Conservation (phyloP, 495 filamentous ascomycete genomes). For the Trichocladium antarcticum region DNA sequence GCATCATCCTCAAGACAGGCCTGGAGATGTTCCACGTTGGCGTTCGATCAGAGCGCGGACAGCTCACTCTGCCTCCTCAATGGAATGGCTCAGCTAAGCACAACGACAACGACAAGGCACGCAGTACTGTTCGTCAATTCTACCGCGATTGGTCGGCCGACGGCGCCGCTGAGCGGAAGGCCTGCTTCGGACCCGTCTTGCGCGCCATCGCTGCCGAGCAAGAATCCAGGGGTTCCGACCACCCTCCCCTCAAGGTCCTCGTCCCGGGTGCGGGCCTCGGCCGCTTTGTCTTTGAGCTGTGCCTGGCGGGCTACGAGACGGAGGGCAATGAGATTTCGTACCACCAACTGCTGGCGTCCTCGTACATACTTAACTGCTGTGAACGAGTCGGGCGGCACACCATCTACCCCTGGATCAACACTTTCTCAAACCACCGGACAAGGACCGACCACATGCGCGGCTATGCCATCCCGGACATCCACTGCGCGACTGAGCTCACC, state of each 20-base stretch:
- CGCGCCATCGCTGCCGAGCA: slow-evolving; percentile 49
- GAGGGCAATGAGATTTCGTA: slow-evolving; percentile 97
- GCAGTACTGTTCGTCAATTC: slow-evolving; percentile 82
- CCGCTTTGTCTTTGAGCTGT: slow-evolving; percentile 77
- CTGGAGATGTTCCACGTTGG: slow-evolving; percentile 52
- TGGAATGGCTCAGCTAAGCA: slow-evolving; percentile 58
- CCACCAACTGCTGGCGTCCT: slow-evolving; percentile 78
- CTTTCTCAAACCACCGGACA: slow-evolving; percentile 66
- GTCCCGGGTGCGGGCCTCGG: slow-evolving; percentile 87
- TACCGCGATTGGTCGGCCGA: slow-evolving; percentile 90
- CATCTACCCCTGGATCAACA: slow-evolving; percentile 69
- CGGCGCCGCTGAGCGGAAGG: slow-evolving; percentile 58
- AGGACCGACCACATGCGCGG: slow-evolving; percentile 58
- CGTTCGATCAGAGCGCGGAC: slow-evolving; percentile 1
- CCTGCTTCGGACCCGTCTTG: slow-evolving; percentile 64
- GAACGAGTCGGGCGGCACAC: slow-evolving; percentile 42
- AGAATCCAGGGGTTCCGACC: slow-evolving; percentile 17
- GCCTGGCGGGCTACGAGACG: slow-evolving; percentile 55
- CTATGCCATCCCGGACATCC: slow-evolving; percentile 66
- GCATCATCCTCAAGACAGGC: slow-evolving; percentile 57
- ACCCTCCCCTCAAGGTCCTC: slow-evolving; percentile 50
- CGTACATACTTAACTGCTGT: slow-evolving; percentile 67
- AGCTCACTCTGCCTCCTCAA: slow-evolving; percentile 28
- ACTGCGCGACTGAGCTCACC: slow-evolving; percentile 49
- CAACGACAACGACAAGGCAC: slow-evolving; percentile 75